Conservation (phyloP, 352 stramenopile genomes). For the Pythium dissotocum region DNA sequence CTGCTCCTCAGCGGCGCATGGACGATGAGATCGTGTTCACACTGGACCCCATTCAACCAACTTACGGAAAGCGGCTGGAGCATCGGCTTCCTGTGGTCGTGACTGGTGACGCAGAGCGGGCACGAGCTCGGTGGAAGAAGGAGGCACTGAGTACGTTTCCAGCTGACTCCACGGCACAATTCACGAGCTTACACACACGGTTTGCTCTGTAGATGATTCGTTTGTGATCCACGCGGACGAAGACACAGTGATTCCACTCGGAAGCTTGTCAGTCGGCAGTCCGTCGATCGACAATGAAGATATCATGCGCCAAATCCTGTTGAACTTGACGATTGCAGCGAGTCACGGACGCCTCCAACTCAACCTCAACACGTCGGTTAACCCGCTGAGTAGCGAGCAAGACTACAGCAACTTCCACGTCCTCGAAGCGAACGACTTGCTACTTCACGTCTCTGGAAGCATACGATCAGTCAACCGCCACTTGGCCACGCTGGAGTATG, state of each 20-base stretch:
- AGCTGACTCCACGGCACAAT: too few relatives aligned
- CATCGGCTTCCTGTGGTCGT: slow-evolving; percentile 1
- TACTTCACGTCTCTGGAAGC: neutral
- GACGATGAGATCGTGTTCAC: neutral
- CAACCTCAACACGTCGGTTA: neutral
- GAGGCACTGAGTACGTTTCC: neutral
- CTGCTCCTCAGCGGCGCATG: neutral
- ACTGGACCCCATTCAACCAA: neutral
- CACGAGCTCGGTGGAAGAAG: neutral
- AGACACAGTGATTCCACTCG: neutral
- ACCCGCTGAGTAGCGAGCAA: neutral
- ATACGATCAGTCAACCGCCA: slow-evolving; percentile 12
- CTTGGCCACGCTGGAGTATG: slow-evolving; percentile 31
- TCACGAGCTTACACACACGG: too few relatives aligned
- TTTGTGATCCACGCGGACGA: neutral
- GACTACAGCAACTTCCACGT: neutral
- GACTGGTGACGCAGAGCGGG: neutral
- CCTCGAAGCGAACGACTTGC: neutral
- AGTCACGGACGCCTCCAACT: slow-evolving; percentile 9
- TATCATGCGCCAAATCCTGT: neutral
- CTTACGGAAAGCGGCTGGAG: neutral
- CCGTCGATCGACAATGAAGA: neutral
- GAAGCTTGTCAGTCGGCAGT: neutral
- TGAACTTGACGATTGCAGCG: slow-evolving; percentile 7
- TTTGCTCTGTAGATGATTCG: neutral